Evolutionary conservation across 441 rosid genomes (phyloP), one percentile per base, ranked within the genome.

Genomic region (Adansonia madagascariensis): DNA sequence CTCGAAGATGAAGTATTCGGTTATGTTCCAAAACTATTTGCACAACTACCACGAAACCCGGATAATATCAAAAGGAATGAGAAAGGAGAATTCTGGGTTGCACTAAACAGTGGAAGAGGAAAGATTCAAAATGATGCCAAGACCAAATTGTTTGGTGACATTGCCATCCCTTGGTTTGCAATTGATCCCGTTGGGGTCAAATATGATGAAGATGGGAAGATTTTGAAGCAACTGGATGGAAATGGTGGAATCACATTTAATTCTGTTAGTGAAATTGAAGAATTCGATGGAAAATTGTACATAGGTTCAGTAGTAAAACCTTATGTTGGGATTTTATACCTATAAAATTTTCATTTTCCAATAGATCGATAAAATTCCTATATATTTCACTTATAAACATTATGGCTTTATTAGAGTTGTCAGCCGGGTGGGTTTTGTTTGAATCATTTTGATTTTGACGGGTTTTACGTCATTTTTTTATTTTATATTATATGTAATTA

Each of bases 81-180:
- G 0, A 47, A 66, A 5, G 89, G 88, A 1, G 85, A 85, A 0
- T 88, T 84, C 22, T 84, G 90, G 92, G 83, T 84, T 0, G 89
- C 84, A 8, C 46, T 84, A 1, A 80, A 85, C 15, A 65, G 68
- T 3, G 81, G 63, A 11, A 76, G 90, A 75, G 82, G 81, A 2
- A 49, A 7, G 17, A 65, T 82, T 53, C 60, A 4, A 11, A 61
- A 22, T 1, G 10, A 66, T 47, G 35, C 0, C 3, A 0, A 47
- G 10, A n/a, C 11, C 1, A 66, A 55, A 31, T 11, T 27, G 46
- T 12, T 46, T 8, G 27, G 35, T 18, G 59, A 43, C 39, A 4
- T 0, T 22, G 8, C 1, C 6, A 10, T 24, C 6, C 69, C 64
- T 0, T 78, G 82, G 86, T 69, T 77, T 41, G 0, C 15, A 1